Conservation (phyloP, 306 rosid genomes). For the Acacia melanoxylon region DNA sequence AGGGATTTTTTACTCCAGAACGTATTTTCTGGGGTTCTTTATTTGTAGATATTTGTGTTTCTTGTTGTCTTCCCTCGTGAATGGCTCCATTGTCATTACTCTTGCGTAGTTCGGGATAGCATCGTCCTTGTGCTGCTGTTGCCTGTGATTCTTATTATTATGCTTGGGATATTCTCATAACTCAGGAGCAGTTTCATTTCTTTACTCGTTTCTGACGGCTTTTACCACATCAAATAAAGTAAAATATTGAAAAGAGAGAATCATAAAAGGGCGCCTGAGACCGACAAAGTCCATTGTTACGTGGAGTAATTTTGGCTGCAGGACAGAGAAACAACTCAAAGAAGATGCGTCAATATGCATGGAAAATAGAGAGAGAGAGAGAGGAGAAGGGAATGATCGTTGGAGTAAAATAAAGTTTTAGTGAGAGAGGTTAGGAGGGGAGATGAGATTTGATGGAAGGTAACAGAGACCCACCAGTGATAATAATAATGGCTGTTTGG, state of each 20-base stretch:
- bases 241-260: neutral
- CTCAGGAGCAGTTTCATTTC: neutral
- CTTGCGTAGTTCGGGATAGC: neutral
- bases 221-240: neutral
- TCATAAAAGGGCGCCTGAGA: neutral
- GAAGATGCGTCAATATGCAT: neutral
- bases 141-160: neutral
- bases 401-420: slow-evolving; percentile 42
- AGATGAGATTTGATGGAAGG: slow-evolving; percentile 31
- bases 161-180: slow-evolving; percentile 33
- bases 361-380: neutral
- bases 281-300: slow-evolving; percentile 27
- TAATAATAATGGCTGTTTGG: slow-evolving; percentile 50
- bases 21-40: neutral
- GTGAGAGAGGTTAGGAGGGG: slow-evolving; percentile 27
- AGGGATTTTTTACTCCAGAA: neutral
- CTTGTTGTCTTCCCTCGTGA: neutral
- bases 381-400: slow-evolving; percentile 24
- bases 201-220: neutral
- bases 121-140: slow-evolving; percentile 21
- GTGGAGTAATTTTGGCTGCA: slow-evolving; percentile 25
- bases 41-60: no score
- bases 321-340: neutral
- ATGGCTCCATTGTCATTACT: neutral
- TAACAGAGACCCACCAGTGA: slow-evolving; percentile 53